Percentiles rank a stretch among this genome's conserved stretches.
Evolutionary conservation across 2,329 filamentous ascomycete species (phyloP).

Genomic region (Pseudogymnoascus sp.): DNA sequence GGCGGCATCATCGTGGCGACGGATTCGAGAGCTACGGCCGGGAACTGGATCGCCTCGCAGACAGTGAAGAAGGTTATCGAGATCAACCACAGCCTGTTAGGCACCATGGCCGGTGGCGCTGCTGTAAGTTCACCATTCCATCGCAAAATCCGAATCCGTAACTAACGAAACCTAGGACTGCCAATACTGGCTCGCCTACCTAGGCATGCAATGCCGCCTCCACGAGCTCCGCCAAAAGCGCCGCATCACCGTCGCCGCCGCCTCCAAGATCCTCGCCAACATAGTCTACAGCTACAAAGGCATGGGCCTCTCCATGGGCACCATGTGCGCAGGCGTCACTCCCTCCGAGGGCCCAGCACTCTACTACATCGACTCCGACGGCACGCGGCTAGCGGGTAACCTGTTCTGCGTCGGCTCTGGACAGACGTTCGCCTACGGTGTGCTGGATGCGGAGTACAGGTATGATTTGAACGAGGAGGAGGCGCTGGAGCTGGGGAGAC

Average conservation of each 20-base stretch:
- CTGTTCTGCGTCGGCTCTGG: slow-evolving; percentile 97
- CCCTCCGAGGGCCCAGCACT: slow-evolving; percentile 91
- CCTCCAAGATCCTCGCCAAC: slow-evolving; percentile 97
- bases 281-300: slow-evolving; percentile 98
- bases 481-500: slow-evolving; percentile 79
- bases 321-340: slow-evolving; percentile 97
- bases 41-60: slow-evolving; percentile 99
- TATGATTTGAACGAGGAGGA: slow-evolving; percentile 84
- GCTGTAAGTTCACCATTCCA: slow-evolving; percentile 48
- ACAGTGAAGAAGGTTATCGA: slow-evolving; percentile 99
- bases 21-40: slow-evolving; percentile 92
- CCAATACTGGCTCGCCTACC: slow-evolving; percentile 98
- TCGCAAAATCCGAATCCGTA: background rate
- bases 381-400: slow-evolving; percentile 85
- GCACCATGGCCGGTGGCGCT: slow-evolving; percentile 97
- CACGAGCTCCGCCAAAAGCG: slow-evolving; percentile 99
- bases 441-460: slow-evolving; percentile 88
- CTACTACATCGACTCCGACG: slow-evolving; percentile 98
- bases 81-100: slow-evolving; percentile 88
- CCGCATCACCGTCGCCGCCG: slow-evolving; percentile 93
- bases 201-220: slow-evolving; percentile 97
- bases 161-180: slow-evolving; percentile 57
- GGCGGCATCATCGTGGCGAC: slow-evolving; percentile 97
- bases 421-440: slow-evolving; percentile 98
- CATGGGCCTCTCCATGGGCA: slow-evolving; percentile 98